A percentile compares a stretch with the other conserved stretches of the same genome.
phyloP scores from a whole-genome alignment of 768 basidiomycete species.

The Hemileccinum rubropunctum region DNA sequence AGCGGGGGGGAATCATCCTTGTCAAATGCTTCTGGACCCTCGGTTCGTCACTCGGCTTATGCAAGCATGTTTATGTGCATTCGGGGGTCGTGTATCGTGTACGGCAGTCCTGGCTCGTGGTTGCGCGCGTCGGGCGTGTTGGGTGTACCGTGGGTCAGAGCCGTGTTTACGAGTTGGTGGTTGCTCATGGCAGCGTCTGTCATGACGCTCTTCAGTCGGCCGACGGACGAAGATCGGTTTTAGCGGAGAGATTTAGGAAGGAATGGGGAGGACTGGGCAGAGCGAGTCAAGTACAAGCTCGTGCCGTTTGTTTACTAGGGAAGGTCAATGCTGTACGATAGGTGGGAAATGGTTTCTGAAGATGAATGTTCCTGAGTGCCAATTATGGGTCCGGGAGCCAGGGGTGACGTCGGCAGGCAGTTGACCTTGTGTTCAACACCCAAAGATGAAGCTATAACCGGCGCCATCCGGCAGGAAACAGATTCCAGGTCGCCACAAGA shows the following conservation, averaged over 20 bases:
- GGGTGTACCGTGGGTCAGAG: not conserved
- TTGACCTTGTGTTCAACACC: too few species aligned
- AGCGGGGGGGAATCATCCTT: conserved; percentile 3
- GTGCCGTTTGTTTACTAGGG: conserved; percentile 5
- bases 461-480: too few species aligned
- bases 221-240: conserved; percentile 21
- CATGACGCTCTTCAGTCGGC: conserved; percentile 10
- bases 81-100: not conserved
- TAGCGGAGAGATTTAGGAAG: conserved; percentile 15
- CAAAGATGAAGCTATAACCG: too few species aligned
- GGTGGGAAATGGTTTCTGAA: too few species aligned
- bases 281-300: conserved; percentile 8
- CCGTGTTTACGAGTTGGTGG: not conserved
- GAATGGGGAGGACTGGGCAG: conserved; percentile 23
- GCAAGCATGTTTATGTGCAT: conserved; percentile 2
- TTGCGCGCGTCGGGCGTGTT: conserved; percentile 3
- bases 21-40: conserved; percentile 10
- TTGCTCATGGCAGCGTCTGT: not conserved
- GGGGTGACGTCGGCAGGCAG: too few species aligned
- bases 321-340: too few species aligned
- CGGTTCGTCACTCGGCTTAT: conserved; percentile 33
- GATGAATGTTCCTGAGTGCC: too few species aligned
- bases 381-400: too few species aligned
- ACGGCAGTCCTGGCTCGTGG: conserved; percentile 2
- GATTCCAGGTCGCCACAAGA: too few species aligned